Evolutionary conservation across 73 alveolate species (phyloP), one percentile per base, ranked within the genome.

Genomic region (Loxodes magnus): DNA sequence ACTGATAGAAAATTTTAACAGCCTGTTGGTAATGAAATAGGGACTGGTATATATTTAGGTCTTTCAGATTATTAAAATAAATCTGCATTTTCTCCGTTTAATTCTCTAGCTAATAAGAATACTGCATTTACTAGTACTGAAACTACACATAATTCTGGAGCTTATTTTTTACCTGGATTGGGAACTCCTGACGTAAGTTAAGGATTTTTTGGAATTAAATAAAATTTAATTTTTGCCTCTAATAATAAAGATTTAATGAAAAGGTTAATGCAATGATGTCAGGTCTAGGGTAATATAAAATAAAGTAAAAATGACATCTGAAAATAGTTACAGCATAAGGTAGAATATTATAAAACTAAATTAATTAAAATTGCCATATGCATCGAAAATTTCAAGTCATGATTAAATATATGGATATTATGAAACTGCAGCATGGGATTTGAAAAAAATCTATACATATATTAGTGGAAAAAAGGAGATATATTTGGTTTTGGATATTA

Each of bases 401-500:
- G 75, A 77, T 3, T 51, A 70, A 35, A 76, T 64, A 4, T 77
- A 69, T 56, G 90, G 90, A 10, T 77, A 77, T 44, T 83, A 77
- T 35, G 79, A 77, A 38, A 43, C 48, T 16, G 19, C 27, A 24
- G 22, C 20, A 14, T 83, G 90, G 0, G 77, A 62, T 14, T 51
- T 77, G 35, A 56, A 43, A 54, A 43, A 77, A 77, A 24, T 56
- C 75, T 20, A 79, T 62, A 48, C 43, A 60, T 19, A 43, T 69
- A 2, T 43, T 34, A 26, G 49, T 79, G 90, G 29, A 37, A 38
- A 23, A 36, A 37, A 17, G 24, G 10, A 5, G 84, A 77, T 33
- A 48, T 67, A 15, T 79, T 70, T 7, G 90, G 90, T 5, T 84
- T 84, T 1, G 90, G 90, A 7, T 79, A 70, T 30, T 77, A 77